Base-by-base conservation (phyloP, 768 basidiomycete genomes). In the Amanita rubescens region DNA sequence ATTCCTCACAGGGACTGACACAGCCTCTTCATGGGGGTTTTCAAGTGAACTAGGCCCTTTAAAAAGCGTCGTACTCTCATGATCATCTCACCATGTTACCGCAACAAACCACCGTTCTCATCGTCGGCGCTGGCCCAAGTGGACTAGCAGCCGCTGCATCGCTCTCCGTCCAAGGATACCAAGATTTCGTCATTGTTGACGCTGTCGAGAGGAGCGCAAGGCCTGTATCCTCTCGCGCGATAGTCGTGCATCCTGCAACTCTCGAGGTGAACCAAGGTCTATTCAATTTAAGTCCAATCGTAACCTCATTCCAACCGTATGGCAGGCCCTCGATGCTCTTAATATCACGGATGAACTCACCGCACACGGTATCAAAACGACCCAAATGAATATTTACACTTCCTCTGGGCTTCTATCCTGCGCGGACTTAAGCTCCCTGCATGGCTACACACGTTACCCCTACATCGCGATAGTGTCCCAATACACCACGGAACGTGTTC, bases 91-190 rank as follows among this genome's bases (percentile, higher is more conserved):
- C 27, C 27, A 48, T 63, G 61, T 55, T 64, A 24, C 61, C 63
- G 46, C 35, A 49, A 37, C 54, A 53, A 43, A 73, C 75, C 6
- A 71, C 71, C 22, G 63, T 79, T 22, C 71, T 79, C 47, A 69
- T 81, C 24, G 72, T 80, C 10, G 78, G 77, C 24, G 75, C 75
- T 24, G 78, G 79, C n/a, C 79, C 79, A 17, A 60, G 69, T 0
- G 79, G 79, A 7, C 71, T 80, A 46, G 66, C 75, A 1, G 63
- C 69, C 38, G 79, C 78, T 22, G 59, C 79, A 12, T 70, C 77
- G 17, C 71, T 81, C 5, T 59, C 65, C 17, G 64, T 71, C 9
- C 69, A 76, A n/a, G 72, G 72, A 2, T 69, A 70, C 39, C 60
- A 54, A 30, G 71, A 78, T 34, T 55, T 81, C 25, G 51, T 72